Evolutionary conservation across 2,329 filamentous ascomycete genomes (phyloP), one percentile per base, ranked within the genome.

Genomic region (Pyrenochaeta sp.): DNA sequence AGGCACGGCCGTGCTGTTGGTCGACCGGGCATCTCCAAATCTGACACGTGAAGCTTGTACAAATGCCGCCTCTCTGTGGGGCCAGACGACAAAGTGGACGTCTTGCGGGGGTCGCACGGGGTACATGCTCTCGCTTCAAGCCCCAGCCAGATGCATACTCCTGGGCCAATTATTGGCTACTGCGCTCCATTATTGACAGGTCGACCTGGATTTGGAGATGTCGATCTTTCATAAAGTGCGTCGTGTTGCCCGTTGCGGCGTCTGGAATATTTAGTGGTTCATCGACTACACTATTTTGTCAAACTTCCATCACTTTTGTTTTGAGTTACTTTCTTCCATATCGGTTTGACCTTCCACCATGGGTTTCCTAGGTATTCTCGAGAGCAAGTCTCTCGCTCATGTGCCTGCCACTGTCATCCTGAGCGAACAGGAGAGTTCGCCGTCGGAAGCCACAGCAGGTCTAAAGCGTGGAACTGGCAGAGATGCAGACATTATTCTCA

Each of bases 361-460:
- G 66, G 65, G 60, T 20, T 69, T 69, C 38, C 63, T 69, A 19
- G 65, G 65, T 27, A 55, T 69, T 15, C 37, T 65, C 19, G 66
- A 69, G 47, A 63, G 68, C 44, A 58, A 62, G 32, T 58, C 67
- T 24, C 58, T 68, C 20, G 42, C 60, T 7, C 65, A 68, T 60
- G 66, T 69, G 4, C 66, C 66, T 7, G 66, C 63, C 14, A 69
- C 65, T 3, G 65, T 69, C n/a, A 48, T 65, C 11, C 48, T 69
- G 15, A 63, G 55, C 15, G 66, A 65, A 35, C 50, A 62, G 28
- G 36, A 61, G 11, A 35, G 53, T 30, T 31, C 44, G 14, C 48
- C 36, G 5, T 40, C 39, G 10, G 53, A 54, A 8, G 43, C 51
- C 6, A 53, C 54, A 2, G 56, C 55, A 19, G 59, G 51, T 4